phyloP scores from a whole-genome alignment of 2,329 filamentous ascomycete species.

The Xylaria sp. region DNA sequence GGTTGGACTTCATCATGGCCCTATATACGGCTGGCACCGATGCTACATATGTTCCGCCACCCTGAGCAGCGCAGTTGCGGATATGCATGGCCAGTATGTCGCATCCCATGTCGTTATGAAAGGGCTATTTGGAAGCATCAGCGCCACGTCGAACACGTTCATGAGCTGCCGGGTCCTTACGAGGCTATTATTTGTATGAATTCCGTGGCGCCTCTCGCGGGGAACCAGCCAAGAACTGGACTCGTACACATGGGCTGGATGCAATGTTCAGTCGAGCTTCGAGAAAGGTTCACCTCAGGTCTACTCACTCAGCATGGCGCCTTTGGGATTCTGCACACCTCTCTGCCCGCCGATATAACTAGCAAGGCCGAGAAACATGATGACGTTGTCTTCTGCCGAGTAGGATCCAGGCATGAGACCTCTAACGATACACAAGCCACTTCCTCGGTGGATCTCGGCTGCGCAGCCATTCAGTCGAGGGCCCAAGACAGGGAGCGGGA shows the following conservation, averaged over 20 bases:
- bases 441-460: constrained; percentile 36
- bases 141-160: background rate
- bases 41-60: constrained; percentile 42
- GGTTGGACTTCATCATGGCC: constrained; percentile 35
- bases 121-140: constrained; percentile 34
- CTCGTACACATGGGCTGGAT: constrained; percentile 43
- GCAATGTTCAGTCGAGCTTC: constrained; percentile 15
- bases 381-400: constrained; percentile 48
- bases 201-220: constrained; percentile 42
- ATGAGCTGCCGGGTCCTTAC: constrained; percentile 29
- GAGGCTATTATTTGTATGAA: constrained; percentile 43
- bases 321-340: constrained; percentile 45
- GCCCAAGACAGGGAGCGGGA: constrained; percentile 37
- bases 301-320: constrained; percentile 42
- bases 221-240: constrained; percentile 43
- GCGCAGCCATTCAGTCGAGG: constrained; percentile 34
- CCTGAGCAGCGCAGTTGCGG: constrained; percentile 38
- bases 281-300: background rate
- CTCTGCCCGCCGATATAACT: constrained; percentile 51
- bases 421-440: constrained; percentile 50
- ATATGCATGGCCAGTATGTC: constrained; percentile 46
- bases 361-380: constrained; percentile 52
- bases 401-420: constrained; percentile 46
- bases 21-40: constrained; percentile 42
- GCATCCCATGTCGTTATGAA: constrained; percentile 49